Conservation (phyloP, 371 early-diverging fungal species). For the Circinella umbellata region DNA sequence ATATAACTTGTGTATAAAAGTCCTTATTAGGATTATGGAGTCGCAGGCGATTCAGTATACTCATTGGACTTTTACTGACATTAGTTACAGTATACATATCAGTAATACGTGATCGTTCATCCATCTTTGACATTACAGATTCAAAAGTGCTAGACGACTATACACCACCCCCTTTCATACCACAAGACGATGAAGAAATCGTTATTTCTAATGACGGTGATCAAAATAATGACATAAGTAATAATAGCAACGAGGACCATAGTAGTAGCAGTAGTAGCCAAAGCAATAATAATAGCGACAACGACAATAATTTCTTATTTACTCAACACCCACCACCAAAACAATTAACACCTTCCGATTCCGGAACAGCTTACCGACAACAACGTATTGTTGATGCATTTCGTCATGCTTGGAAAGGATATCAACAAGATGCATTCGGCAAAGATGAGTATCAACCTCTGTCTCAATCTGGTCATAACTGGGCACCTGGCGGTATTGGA, state of each 20-base stretch:
- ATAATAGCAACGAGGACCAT: neutral
- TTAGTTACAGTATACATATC: neutral
- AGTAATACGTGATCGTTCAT: neutral
- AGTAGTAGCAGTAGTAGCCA: slow-evolving; percentile 5
- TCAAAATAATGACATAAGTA: too few species aligned
- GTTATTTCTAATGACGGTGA: neutral
- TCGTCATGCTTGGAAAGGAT: slow-evolving; percentile 81
- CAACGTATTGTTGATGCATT: slow-evolving; percentile 59
- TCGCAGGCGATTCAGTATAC: slow-evolving; percentile 4
- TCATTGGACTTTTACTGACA: neutral
- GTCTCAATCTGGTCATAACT: slow-evolving; percentile 51
- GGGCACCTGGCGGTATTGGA: slow-evolving; percentile 68
- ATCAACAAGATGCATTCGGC: slow-evolving; percentile 79
- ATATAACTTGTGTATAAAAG: neutral
- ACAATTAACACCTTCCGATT: slow-evolving; percentile 20
- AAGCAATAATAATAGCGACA: slow-evolving; percentile 6
- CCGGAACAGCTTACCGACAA: slow-evolving; percentile 44
- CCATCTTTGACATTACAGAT: neutral
- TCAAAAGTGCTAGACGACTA: neutral
- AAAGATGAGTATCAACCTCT: slow-evolving; percentile 85
- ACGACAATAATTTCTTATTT: slow-evolving; percentile 19
- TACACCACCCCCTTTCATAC: neutral
- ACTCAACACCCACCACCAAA: slow-evolving; percentile 34
- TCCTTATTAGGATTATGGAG: slow-evolving; percentile 1
- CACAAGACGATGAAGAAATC: neutral